Percentiles rank a stretch among this genome's conserved stretches.
These are phyloP conservation scores for Diaporthe sp. DNA, from an alignment of 2,329 filamentous ascomycete genomes.

Conservation along the genomic window DNA sequence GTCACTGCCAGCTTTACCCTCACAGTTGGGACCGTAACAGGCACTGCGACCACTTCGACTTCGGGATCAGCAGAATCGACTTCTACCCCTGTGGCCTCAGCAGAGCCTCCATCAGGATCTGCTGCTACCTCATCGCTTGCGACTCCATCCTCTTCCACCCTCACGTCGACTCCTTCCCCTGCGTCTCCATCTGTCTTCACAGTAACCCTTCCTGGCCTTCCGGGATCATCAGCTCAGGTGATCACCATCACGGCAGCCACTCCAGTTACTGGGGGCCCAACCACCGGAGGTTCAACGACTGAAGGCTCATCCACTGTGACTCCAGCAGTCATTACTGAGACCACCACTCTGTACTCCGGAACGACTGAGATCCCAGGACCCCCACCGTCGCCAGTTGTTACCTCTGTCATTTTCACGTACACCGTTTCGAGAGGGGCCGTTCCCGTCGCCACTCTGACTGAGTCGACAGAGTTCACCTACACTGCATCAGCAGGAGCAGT, in stretches of 20 bases:
- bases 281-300: not conserved
- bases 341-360: conserved; percentile 16
- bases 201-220: conserved; percentile 37
- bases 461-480: conserved; percentile 38
- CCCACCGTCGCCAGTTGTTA: conserved; percentile 24
- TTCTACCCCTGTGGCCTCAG: conserved; percentile 3
- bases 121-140: not conserved
- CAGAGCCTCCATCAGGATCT: conserved; percentile 22
- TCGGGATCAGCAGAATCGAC: not conserved
- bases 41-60: not conserved
- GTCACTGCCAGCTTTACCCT: conserved; percentile 46
- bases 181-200: conserved; percentile 32
- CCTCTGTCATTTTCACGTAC: conserved; percentile 45
- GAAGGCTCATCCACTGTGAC: not conserved
- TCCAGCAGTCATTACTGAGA: conserved; percentile 4
- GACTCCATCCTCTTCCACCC: not conserved
- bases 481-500: conserved; percentile 12
- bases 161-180: not conserved
- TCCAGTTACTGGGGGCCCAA: conserved; percentile 18
- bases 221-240: conserved; percentile 31
- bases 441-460: conserved; percentile 37
- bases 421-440: conserved; percentile 42
- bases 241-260: conserved; percentile 38
- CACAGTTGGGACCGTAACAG: conserved; percentile 37
- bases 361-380: conserved; percentile 37